phyloP scores from a whole-genome alignment of 139 green algal species.

The Picochlorum costavermella region DNA sequence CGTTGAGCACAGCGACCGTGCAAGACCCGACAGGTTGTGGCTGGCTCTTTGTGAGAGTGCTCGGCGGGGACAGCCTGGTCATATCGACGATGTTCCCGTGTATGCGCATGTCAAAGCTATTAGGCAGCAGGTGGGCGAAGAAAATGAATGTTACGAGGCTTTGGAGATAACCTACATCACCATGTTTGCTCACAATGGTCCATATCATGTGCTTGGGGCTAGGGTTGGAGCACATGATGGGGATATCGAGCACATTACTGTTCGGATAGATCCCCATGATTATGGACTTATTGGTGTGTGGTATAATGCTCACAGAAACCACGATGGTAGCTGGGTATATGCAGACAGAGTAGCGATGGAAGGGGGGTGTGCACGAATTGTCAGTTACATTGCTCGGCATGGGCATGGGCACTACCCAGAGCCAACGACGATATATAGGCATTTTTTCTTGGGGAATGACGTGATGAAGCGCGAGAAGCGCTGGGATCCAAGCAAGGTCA shows the following conservation, averaged over 20 bases:
- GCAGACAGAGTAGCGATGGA: conserved; percentile 5
- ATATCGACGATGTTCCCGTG: conserved; percentile 31
- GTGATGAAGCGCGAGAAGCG: not conserved
- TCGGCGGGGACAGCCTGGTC: conserved; percentile 11
- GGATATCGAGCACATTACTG: conserved; percentile 46
- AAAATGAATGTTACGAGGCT: conserved; percentile 11
- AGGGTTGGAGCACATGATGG: conserved; percentile 37
- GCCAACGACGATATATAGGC: conserved; percentile 8
- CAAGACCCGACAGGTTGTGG: not conserved
- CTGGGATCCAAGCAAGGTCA: conserved; percentile 10
- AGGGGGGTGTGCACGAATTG: conserved; percentile 7
- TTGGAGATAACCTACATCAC: conserved; percentile 45
- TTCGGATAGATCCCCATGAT: conserved; percentile 19
- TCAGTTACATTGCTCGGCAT: conserved; percentile 30
- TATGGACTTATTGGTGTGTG: conserved; percentile 34
- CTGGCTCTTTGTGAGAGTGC: conserved; percentile 20
- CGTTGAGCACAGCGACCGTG: conserved; percentile 6
- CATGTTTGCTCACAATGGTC: conserved; percentile 39
- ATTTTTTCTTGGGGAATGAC: conserved; percentile 25
- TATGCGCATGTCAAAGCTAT: conserved; percentile 35
- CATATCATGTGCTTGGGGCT: conserved; percentile 25
- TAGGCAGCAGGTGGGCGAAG: not conserved
- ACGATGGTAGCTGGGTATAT: conserved; percentile 39
- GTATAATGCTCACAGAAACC: conserved; percentile 42
- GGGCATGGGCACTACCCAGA: conserved; percentile 42